A percentile compares a stretch with the other conserved stretches of the same genome.
phyloP scores from a whole-genome alignment of 345 rosid species.

The Excoecaria agallocha region DNA sequence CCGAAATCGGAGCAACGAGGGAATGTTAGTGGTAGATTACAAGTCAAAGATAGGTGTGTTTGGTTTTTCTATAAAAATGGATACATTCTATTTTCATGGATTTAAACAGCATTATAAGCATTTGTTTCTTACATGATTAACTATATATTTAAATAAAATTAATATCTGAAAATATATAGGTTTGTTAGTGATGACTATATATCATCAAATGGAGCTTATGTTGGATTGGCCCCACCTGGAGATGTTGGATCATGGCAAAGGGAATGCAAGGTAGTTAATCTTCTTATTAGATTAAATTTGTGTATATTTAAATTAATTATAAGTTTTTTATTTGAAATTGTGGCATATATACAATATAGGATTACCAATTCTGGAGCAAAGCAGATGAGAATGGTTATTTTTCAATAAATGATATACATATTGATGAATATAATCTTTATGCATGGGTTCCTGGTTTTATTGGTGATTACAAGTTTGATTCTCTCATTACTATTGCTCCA shows the following conservation, averaged over 20 bases:
- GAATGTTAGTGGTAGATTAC: constrained; percentile 20
- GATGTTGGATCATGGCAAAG: constrained; percentile 81
- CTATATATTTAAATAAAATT: too few relatives aligned
- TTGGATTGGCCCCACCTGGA: constrained; percentile 78
- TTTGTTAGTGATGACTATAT: constrained; percentile 35
- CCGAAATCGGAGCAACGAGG: constrained; percentile 22
- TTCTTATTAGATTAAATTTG: not conserved
- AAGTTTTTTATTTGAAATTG: too few relatives aligned
- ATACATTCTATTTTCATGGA: too few relatives aligned
- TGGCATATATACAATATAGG: constrained; percentile 28
- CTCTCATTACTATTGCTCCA: constrained; percentile 40
- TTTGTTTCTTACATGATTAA: too few relatives aligned
- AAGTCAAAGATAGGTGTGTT: constrained; percentile 25
- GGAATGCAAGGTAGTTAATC: constrained; percentile 57
- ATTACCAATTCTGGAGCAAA: constrained; percentile 79
- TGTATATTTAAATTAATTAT: too few relatives aligned
- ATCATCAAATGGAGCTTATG: constrained; percentile 57
- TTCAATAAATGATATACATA: constrained; percentile 40
- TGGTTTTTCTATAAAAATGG: too few relatives aligned
- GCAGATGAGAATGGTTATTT: constrained; percentile 63
- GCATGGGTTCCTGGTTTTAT: constrained; percentile 85
- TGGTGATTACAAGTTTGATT: constrained; percentile 64
- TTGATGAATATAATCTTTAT: constrained; percentile 61
- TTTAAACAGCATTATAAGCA: too few relatives aligned
- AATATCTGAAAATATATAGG: constrained; percentile 28